Evolutionary conservation across 768 basidiomycete species (phyloP).

Genomic region (Collybiopsis luxurians): DNA sequence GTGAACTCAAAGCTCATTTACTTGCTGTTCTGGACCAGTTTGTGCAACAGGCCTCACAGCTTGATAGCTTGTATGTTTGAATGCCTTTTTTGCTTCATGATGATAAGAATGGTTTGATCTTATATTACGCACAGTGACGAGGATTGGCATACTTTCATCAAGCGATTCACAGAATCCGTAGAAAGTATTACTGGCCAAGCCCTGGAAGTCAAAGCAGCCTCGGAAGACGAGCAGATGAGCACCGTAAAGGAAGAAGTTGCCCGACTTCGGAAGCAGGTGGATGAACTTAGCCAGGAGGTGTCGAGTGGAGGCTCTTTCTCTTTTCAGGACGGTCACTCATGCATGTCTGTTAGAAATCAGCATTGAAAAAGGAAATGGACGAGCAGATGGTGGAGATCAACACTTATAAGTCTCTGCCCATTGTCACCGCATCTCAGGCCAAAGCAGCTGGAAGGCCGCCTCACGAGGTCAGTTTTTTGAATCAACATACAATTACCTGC

Average conservation of each 20-base stretch:
- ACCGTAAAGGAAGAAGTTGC: conserved; percentile 62
- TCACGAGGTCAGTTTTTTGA: conserved; percentile 47
- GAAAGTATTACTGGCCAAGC: conserved; percentile 65
- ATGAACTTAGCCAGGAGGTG: conserved; percentile 70
- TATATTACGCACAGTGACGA: conserved; percentile 46
- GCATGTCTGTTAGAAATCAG: conserved; percentile 37
- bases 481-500: too few relatives aligned
- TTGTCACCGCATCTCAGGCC: conserved; percentile 30
- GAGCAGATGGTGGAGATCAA: conserved; percentile 69
- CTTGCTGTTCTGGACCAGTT: conserved; percentile 64
- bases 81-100: neutral
- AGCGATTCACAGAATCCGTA: conserved; percentile 57
- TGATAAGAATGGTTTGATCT: conserved; percentile 10
- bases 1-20: conserved; percentile 60
- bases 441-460: conserved; percentile 47
- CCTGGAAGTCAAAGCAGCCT: conserved; percentile 48
- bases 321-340: conserved; percentile 4
- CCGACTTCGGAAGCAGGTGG: conserved; percentile 53
- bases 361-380: conserved; percentile 52
- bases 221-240: conserved; percentile 32
- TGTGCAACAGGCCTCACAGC: conserved; percentile 52
- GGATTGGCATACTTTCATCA: conserved; percentile 61
- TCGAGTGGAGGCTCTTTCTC: neutral
- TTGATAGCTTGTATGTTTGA: conserved; percentile 61
- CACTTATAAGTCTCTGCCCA: conserved; percentile 54